These are phyloP conservation scores for Tricholoma bakamatsutake DNA, from an alignment of 768 basidiomycete species.

Conservation along the genomic window DNA sequence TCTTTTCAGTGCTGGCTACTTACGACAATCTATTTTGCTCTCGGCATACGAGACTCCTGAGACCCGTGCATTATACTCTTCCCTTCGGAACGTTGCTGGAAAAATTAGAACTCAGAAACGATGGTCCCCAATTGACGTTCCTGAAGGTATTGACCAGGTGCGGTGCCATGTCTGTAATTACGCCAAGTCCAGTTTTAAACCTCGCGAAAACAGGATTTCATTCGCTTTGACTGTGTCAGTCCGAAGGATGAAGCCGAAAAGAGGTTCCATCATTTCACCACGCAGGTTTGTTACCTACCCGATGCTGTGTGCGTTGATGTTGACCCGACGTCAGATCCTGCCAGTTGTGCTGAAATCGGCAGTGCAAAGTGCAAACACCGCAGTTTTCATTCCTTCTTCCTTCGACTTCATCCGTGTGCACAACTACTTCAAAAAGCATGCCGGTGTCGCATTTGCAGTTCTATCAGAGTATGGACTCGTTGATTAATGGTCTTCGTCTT, in stretches of 20 bases:
- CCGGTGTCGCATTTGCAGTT: constrained; percentile 67
- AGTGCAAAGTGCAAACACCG: constrained; percentile 84
- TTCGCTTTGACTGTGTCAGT: constrained; percentile 65
- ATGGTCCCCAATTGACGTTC: constrained; percentile 75
- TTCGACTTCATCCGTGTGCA: constrained; percentile 94
- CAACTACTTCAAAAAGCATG: constrained; percentile 74
- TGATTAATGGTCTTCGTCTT: not conserved
- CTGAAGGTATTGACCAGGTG: constrained; percentile 81
- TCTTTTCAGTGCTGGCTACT: constrained; percentile 59
- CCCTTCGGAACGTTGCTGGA: constrained; percentile 79
- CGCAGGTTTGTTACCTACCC: constrained; percentile 46
- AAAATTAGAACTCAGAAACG: constrained; percentile 64
- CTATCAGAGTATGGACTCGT: constrained; percentile 73
- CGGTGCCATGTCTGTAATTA: not conserved
- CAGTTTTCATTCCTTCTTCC: constrained; percentile 89
- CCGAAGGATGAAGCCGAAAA: constrained; percentile 80
- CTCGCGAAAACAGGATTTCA: constrained; percentile 47
- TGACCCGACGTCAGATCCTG: constrained; percentile 50
- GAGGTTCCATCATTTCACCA: constrained; percentile 83
- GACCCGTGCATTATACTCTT: constrained; percentile 67
- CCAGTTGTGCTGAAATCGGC: constrained; percentile 86
- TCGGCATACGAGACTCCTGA: constrained; percentile 90
- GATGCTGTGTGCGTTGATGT: not conserved
- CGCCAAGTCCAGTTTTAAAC: not conserved
- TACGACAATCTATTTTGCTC: constrained; percentile 87